phyloP scores from a whole-genome alignment of 2,329 filamentous ascomycete species.

The Aureobasidium zeae region DNA sequence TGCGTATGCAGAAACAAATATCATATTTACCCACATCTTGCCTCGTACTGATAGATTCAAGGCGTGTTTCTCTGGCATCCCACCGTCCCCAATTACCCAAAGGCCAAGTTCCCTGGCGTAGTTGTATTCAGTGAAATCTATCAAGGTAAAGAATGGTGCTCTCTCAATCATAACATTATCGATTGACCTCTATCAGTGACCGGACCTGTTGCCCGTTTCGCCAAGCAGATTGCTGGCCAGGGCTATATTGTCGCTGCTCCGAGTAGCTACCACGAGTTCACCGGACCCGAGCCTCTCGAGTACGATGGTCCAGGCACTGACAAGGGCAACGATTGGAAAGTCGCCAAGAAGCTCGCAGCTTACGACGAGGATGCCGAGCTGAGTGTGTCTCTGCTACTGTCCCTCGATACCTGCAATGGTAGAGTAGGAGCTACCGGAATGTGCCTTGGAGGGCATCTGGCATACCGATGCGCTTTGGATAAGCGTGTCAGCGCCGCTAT shows the following conservation, averaged over 20 bases:
- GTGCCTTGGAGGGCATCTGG: conserved; percentile 88
- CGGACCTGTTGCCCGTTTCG: conserved; percentile 80
- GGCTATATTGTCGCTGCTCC: conserved; percentile 90
- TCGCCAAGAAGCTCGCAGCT: conserved; percentile 66
- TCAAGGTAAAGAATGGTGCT: conserved; percentile 53
- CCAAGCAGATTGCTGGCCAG: conserved; percentile 81
- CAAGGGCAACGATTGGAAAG: conserved; percentile 76
- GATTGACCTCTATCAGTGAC: conserved; percentile 53
- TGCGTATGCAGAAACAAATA: conserved; percentile 37
- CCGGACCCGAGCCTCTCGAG: conserved; percentile 68
- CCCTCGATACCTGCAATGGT: conserved; percentile 53
- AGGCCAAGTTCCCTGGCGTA: conserved; percentile 82
- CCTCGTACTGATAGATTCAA: conserved; percentile 30
- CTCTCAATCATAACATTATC: neutral
- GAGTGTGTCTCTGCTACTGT: conserved; percentile 33
- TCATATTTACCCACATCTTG: neutral
- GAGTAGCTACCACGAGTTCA: conserved; percentile 90
- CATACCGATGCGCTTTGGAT: conserved; percentile 65
- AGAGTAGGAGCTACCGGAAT: conserved; percentile 73
- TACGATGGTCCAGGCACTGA: conserved; percentile 87
- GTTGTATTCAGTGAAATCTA: conserved; percentile 92
- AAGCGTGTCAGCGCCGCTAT: conserved; percentile 65
- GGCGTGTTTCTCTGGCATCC: conserved; percentile 88
- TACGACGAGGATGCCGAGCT: conserved; percentile 58
- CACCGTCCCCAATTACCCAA: conserved; percentile 71